Percentiles rank a stretch among this genome's conserved stretches.
These are phyloP conservation scores for Shiraia sp. DNA, from an alignment of 2,329 filamentous ascomycete genomes.

Conservation along the genomic window DNA sequence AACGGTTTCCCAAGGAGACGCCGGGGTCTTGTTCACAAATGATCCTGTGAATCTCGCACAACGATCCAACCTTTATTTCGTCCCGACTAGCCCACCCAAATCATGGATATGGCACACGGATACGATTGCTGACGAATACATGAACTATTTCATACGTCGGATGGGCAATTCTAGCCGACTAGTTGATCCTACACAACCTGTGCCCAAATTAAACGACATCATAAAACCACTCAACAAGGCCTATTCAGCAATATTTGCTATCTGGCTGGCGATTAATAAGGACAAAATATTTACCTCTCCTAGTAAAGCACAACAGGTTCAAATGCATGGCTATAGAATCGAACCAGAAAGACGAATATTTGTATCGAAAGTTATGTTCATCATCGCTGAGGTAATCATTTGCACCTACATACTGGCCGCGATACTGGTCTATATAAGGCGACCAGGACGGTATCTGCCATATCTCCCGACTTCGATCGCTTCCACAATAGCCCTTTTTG, in stretches of 20 bases:
- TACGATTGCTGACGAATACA: conserved; percentile 49
- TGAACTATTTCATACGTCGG: conserved; percentile 51
- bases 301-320: no score
- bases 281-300: no score
- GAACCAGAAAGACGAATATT: no score
- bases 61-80: conserved; percentile 22
- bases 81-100: background rate
- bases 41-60: conserved; percentile 17
- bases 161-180: conserved; percentile 29
- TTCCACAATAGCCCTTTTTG: conserved; percentile 52
- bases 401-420: conserved; percentile 49
- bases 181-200: conserved; percentile 39
- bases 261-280: conserved; percentile 49
- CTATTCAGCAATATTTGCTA: conserved; percentile 47
- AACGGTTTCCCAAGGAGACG: background rate
- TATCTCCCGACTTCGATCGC: conserved; percentile 57
- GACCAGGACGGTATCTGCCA: conserved; percentile 51
- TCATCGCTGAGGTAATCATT: conserved; percentile 50
- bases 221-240: conserved; percentile 25
- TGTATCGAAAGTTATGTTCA: no score
- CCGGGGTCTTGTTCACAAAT: conserved; percentile 15
- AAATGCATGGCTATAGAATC: no score
- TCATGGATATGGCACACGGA: conserved; percentile 62
- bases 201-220: conserved; percentile 36
- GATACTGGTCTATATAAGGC: conserved; percentile 45